Base-by-base conservation (phyloP, 495 filamentous ascomycete species). In the Penicillium bialowiezense region DNA sequence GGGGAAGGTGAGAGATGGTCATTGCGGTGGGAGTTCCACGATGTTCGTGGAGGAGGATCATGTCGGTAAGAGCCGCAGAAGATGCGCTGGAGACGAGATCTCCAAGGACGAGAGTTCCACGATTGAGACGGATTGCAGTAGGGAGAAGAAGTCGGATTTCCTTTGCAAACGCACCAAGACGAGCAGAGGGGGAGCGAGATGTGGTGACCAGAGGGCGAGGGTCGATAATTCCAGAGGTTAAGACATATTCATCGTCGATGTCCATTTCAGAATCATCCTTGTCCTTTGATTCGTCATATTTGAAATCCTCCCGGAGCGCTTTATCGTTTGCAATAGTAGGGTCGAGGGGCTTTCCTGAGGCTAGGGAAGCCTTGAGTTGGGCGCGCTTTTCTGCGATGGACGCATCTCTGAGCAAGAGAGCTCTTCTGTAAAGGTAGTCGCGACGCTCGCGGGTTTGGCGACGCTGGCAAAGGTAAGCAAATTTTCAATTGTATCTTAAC, bases 171-270 rank as follows among this genome's bases (percentile, higher is more conserved):
- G 88, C 83, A 33, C 82, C 80, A 4, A 97, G 79, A 34, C 91
- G 82, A 36, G 88, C 86, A 37, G 87, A 91, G 21, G 92, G 92
- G 50, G 90, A 88, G 41, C 93, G 80, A 38, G 87, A 90, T 4
- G 95, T 97, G 9, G 92, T 96, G 49, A 97, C 88, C n/a, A 96
- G 78, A 10, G 92, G 83, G 42, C 91, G 81, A 29, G 90, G 91
- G 51, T 96, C 90, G 14, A 90, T 80, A 48, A 96, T 79, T 19
- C 91, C 91, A 31, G 85, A 90, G 2, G 93, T 82, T 47, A 90
- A 81, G 12, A 85, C 80, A 65, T 96, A 96, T 77, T 99, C 93
- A 63, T 99, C 93, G 65, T 99, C 93, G n/a, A 99, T 72, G 53
- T 89, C 86, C 35, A 91, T 64, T 8, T 70, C 67, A 17, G 55